A percentile compares a stretch with the other conserved stretches of the same genome.
Evolutionary conservation across 306 rosid genomes (phyloP).

Genomic region (Trichosanthes cucumerina): DNA sequence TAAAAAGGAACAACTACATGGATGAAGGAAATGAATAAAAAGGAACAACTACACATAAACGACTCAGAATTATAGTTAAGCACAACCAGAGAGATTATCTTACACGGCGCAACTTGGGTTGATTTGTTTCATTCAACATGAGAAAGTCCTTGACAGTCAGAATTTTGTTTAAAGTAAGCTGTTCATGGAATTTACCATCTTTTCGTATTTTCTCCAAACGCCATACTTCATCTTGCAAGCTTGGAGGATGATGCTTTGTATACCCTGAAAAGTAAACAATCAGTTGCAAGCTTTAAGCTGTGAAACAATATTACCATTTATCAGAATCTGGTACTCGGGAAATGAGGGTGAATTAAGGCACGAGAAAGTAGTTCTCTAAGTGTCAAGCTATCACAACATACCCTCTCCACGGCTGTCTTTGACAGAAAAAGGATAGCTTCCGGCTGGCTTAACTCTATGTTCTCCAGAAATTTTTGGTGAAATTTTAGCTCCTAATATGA

Average conservation of each 20-base stretch:
- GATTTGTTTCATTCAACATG: not conserved
- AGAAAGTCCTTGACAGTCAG: constrained; percentile 8
- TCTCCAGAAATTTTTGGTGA: not conserved
- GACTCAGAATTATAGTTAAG: not conserved
- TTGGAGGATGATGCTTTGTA: constrained; percentile 14
- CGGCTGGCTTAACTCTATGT: constrained; percentile 6
- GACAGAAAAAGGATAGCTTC: constrained; percentile 11
- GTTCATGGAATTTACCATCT: constrained; percentile 6
- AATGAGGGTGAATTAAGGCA: not conserved
- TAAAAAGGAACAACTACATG: not conserved
- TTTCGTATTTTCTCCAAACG: constrained; percentile 14
- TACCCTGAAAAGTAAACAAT: constrained; percentile 8
- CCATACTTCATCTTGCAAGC: constrained; percentile 8
- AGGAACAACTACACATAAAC: not conserved
- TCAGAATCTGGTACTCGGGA: not conserved
- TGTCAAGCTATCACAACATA: not conserved
- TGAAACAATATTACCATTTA: not conserved
- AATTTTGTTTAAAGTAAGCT: not conserved
- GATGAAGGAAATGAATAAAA: not conserved
- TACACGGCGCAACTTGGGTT: constrained; percentile 5
- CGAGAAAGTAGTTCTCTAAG: not conserved
- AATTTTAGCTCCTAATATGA: constrained; percentile 14
- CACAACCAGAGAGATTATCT: not conserved
- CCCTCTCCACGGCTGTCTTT: constrained; percentile 18
- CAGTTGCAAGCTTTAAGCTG: not conserved